Evolutionary conservation across 345 rosid species (phyloP).

Genomic region (Hevea brasiliensis): DNA sequence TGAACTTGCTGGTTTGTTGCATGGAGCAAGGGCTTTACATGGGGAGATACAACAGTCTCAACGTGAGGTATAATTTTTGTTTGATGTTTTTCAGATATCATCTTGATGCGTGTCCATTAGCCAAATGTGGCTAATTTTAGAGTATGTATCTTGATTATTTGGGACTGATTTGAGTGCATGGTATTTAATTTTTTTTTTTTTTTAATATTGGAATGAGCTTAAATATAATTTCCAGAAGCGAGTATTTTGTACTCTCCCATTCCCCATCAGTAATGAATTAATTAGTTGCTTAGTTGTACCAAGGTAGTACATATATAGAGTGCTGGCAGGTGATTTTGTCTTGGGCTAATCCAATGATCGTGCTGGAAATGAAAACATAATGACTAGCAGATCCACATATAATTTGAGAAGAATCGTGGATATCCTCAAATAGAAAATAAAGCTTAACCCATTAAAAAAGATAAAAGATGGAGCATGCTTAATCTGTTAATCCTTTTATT

Average conservation of each 20-base stretch:
- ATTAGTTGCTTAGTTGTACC: background rate
- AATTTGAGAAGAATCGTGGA: background rate
- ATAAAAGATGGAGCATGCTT: too few relatives aligned
- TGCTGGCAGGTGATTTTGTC: background rate
- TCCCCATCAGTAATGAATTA: background rate
- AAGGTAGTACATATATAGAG: background rate
- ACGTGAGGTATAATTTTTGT: conserved; percentile 61
- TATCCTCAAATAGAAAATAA: background rate
- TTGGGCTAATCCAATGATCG: background rate
- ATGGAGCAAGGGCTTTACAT: conserved; percentile 86
- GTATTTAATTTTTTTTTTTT: background rate
- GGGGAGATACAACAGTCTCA: conserved; percentile 94
- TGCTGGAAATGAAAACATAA: background rate
- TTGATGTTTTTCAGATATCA: background rate
- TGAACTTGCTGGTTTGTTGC: conserved; percentile 80
- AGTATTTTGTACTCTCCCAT: background rate
- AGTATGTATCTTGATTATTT: background rate
- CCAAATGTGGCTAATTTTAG: background rate
- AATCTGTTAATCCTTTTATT: background rate
- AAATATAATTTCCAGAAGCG: background rate
- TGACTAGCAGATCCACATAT: background rate
- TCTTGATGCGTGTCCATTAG: background rate
- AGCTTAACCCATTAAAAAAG: background rate
- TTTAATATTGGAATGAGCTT: background rate
- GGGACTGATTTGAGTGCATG: background rate